Conservation (phyloP, 2,329 filamentous ascomycete species). For the Biscogniauxia sp. region DNA sequence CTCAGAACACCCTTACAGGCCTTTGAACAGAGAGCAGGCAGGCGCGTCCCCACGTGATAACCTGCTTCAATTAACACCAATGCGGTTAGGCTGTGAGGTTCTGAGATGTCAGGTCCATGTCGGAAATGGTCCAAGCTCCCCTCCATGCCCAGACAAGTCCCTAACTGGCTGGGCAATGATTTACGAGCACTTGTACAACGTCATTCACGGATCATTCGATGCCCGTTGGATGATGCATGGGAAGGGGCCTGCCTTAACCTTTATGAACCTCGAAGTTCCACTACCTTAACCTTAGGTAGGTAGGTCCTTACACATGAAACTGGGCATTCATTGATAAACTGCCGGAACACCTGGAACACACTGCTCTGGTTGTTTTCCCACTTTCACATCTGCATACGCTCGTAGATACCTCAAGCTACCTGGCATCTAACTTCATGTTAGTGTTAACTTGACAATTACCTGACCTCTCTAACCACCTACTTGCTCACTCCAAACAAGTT, state of each 20-base stretch:
- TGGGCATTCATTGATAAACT: background rate
- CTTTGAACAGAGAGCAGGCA: slow-evolving; percentile 16
- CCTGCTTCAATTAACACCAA: slow-evolving; percentile 6
- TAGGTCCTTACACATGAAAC: no score
- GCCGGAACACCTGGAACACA: slow-evolving; percentile 1
- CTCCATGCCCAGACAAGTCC: no score
- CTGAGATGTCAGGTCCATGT: no score
- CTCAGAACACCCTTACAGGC: slow-evolving; percentile 1
- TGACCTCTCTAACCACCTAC: no score
- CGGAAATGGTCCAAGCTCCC: slow-evolving; percentile 21
- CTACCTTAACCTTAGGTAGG: no score
- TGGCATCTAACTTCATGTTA: no score
- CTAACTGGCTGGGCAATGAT: background rate
- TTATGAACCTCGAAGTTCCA: background rate
- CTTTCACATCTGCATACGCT: background rate
- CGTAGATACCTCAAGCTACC: no score
- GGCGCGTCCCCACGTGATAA: slow-evolving; percentile 28
- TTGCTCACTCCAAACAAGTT: no score
- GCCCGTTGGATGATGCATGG: background rate
- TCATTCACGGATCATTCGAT: background rate
- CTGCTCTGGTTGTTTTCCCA: background rate
- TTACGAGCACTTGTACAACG: background rate
- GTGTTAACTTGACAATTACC: no score
- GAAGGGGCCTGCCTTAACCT: no score
- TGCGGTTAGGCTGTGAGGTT: slow-evolving; percentile 8